Base-by-base conservation (phyloP, 805 yeast genomes). In the Teunomyces tritomae region DNA sequence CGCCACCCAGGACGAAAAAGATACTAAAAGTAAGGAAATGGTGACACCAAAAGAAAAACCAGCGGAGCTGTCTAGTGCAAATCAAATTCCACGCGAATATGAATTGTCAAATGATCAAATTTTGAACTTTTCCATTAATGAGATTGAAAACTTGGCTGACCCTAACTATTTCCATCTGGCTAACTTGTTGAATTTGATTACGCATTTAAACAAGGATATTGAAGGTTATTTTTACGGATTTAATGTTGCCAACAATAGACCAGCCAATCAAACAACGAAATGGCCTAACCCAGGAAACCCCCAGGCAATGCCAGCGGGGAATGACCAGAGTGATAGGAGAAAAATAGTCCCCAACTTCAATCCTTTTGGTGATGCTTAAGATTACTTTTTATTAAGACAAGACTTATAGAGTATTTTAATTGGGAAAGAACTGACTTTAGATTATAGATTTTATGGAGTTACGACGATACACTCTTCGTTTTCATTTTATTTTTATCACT, bases 91-190 rank as follows among this genome's bases (percentile, higher is more conserved):
- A 7, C 55, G 51, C 10, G 77, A 73, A 52, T 73, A 73, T 50
- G 68, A 65, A 33, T 57, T 73, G 39, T 46, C 65, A n/a, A 65
- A 68, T 49, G 77, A 70, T 13, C 70, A 68, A 57, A 60, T 71
- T 27, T 59, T 71, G 49, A 68, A 73, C 46, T 77, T 78, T 35
- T 69, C 73, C 0, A 66, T 74, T 17, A 73, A 70, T 39, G 79
- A 75, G 47, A 67, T 79, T 48, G 65, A 62, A 13, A 67, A 64
- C 39, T 62, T 79, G 43, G 51, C 68, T 3, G 56, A 57, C 20
- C 79, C 82, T 10, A 74, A 71, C 47, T 76, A 74, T 56, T 80
- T 80, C 69, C 85, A 80, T 53, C 74, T 75, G 57, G 69, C 70
- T 36, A 78, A 79, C 48, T 71, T 80, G 52, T 57, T 62, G 42